Conservation (phyloP, 345 rosid genomes). For the Syzygium oleosum region DNA sequence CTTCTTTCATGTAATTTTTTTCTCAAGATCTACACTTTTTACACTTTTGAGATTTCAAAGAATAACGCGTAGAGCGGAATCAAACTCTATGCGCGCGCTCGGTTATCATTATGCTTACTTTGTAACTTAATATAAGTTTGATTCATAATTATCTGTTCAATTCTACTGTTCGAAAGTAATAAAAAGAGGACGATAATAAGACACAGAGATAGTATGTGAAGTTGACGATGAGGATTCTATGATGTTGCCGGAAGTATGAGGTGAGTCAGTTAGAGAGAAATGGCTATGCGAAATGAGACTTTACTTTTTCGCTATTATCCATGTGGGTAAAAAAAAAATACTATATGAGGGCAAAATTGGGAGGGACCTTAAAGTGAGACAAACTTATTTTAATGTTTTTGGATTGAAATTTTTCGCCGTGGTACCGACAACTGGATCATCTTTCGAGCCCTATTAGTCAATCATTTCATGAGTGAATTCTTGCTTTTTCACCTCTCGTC, state of each 20-base stretch:
- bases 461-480: not conserved
- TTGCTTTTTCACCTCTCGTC: not conserved
- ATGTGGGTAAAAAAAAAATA: not conserved
- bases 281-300: not conserved
- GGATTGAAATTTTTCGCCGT: not conserved
- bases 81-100: not conserved
- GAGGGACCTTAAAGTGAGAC: not conserved
- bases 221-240: not conserved
- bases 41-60: not conserved
- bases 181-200: not conserved
- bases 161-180: not conserved
- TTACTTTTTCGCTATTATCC: not conserved
- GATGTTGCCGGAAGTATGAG: not conserved
- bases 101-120: accelerated
- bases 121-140: not conserved
- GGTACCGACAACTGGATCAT: not conserved
- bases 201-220: not conserved
- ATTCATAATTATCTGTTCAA: not conserved
- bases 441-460: not conserved
- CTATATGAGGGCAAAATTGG: not conserved
- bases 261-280: not conserved
- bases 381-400: not conserved
- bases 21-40: not conserved
- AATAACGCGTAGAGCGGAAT: not conserved
- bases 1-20: not conserved